Base-by-base conservation (phyloP, 306 rosid species). In the Rubus parviflorus region DNA sequence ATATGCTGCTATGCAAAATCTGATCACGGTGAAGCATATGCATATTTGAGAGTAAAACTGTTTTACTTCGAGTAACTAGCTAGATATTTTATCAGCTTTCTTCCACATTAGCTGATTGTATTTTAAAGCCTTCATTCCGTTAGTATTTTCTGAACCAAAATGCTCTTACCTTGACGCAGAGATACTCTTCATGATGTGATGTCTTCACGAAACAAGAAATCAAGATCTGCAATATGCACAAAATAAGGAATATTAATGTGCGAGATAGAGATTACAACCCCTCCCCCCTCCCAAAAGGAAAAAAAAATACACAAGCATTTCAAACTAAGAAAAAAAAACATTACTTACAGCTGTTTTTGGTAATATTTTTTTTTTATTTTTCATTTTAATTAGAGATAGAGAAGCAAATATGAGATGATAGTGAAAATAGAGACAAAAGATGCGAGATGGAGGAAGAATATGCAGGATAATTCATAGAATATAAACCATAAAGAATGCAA, bases 191-290 rank as follows among this genome's bases (percentile, higher is more conserved):
- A 72, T 75, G 77, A 87, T 89, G 98, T 14, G 98, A 92, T 73
- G 98, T 92, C 91, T 92, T 92, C 79, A 95, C 97, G 62, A 95
- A 94, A 83, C 98, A 94, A 46, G 98, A 92, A 80, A 94, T 75
- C 85, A 94, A 82, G 70, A 94, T 89, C 98, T 95, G 91, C 53
- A 78, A 79, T 51, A 79, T 61, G 60, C 54, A 81, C 23, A 67
- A 71, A 25, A 79, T 76, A 78, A 68, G 77, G 41, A n/a, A 23
- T 25, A 30, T 30, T 13, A 30, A 30, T 14, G 42, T 38, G 13
- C 41, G 13, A n/a, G 35, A 42, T 42, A 42, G 7, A 8, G 46
- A 42, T 42, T 58, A 58, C 38, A 58, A 54, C 30, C 35, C 38
- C 43, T 6, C 19, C 66, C n/a, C 19, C 20, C 68, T 15, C 43